Conservation (phyloP, 768 basidiomycete species). For the Bullera alba region DNA sequence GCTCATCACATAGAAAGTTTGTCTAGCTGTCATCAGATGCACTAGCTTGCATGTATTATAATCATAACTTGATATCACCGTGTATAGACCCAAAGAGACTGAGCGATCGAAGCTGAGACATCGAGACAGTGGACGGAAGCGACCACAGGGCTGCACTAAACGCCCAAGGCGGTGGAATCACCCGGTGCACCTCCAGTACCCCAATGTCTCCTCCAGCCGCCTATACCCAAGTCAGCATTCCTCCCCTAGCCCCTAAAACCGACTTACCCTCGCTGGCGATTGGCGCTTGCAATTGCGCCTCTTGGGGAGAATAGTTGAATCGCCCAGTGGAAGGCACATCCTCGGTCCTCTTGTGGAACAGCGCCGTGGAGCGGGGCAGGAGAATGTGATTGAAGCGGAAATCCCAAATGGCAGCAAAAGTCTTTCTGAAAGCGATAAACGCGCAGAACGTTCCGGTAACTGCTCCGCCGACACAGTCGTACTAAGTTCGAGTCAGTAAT, state of each 20-base stretch:
- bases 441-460: constrained; percentile 53
- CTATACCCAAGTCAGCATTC: background rate
- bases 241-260: background rate
- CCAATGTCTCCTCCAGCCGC: constrained; percentile 19
- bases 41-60: too few species aligned
- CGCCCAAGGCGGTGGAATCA: constrained; percentile 23
- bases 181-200: constrained; percentile 21
- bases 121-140: too few species aligned
- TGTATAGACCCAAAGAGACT: too few species aligned
- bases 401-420: constrained; percentile 56
- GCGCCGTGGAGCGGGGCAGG: constrained; percentile 50
- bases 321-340: constrained; percentile 10
- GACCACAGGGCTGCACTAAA: constrained; percentile 7
- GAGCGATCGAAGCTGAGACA: too few species aligned
- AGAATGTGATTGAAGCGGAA: constrained; percentile 58
- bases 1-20: too few species aligned
- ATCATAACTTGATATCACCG: too few species aligned
- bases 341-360: constrained; percentile 29
- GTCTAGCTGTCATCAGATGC: too few species aligned
- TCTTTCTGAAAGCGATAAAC: constrained; percentile 53
- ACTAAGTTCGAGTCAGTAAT: constrained; percentile 39
- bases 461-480: constrained; percentile 55
- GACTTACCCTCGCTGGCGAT: constrained; percentile 29
- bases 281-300: constrained; percentile 28
- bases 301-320: constrained; percentile 27